phyloP scores from a whole-genome alignment of 2,329 filamentous ascomycete species.

The Alternaria angustiovoidea region DNA sequence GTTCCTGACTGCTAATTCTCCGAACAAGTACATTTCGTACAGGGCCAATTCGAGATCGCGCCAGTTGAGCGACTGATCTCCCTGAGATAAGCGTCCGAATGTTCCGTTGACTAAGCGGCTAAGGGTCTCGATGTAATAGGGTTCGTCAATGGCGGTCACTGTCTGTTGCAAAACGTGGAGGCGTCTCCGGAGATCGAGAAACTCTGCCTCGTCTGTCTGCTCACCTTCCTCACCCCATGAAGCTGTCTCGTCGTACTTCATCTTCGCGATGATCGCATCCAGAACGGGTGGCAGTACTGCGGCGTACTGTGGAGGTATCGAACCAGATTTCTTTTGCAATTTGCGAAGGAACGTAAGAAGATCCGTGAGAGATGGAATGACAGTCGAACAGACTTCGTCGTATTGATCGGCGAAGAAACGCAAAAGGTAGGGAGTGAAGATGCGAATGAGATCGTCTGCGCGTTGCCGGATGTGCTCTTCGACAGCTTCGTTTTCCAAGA shows the following conservation, averaged over 20 bases:
- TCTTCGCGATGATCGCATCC: conserved; percentile 91
- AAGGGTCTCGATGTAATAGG: conserved; percentile 85
- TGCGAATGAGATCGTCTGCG: conserved; percentile 82
- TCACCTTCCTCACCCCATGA: conserved; percentile 94
- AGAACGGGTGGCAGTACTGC: conserved; percentile 86
- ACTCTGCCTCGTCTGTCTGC: conserved; percentile 95
- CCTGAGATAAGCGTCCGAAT: conserved; percentile 78
- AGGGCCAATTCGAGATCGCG: conserved; percentile 92
- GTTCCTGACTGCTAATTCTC: conserved; percentile 89
- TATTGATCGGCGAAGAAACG: conserved; percentile 98
- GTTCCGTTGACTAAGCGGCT: conserved; percentile 88
- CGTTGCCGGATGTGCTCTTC: conserved; percentile 72
- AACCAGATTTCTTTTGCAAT: conserved; percentile 67
- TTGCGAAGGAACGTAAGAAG: conserved; percentile 90
- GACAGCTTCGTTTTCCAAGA: conserved; percentile 74
- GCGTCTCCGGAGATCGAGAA: conserved; percentile 90
- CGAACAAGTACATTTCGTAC: conserved; percentile 95
- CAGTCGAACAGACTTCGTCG: conserved; percentile 95
- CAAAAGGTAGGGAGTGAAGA: conserved; percentile 85
- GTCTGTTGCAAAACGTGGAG: conserved; percentile 92
- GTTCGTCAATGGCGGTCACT: conserved; percentile 87
- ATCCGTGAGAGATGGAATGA: conserved; percentile 92
- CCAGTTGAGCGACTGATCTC: conserved; percentile 83
- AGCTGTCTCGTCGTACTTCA: conserved; percentile 96
- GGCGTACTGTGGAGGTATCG: conserved; percentile 77